A percentile compares a stretch with the other conserved stretches of the same genome.
phyloP scores from a whole-genome alignment of 176 grass and related monocot species.

The Hordeum vulgare region MorexV3_pseudomolecules_assembly NC_058522.1:571318217-571318716 shows the following conservation, averaged over 20 bases:
- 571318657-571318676: slow-evolving; percentile 27
- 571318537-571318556: slow-evolving; percentile 15
- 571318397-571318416: slow-evolving; percentile 30
- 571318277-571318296: slow-evolving; percentile 24
- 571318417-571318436: slow-evolving; percentile 22
- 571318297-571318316: not conserved
- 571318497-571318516: slow-evolving; percentile 13
- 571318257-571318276: slow-evolving; percentile 43
- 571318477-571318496: not conserved
- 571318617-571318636: slow-evolving; percentile 7
- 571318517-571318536: slow-evolving; percentile 33
- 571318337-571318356: slow-evolving; percentile 26
- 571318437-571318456: slow-evolving; percentile 15
- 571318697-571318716: slow-evolving; percentile 11
- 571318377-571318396: not conserved
- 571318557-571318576: slow-evolving; percentile 32
- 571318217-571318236: slow-evolving; percentile 17
- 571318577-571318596: not conserved
- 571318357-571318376: not conserved
- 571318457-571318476: slow-evolving; percentile 15
- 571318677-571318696: slow-evolving; percentile 33
- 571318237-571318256: slow-evolving; percentile 34
- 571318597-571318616: slow-evolving; percentile 18
- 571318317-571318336: slow-evolving; percentile 23
- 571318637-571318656: slow-evolving; percentile 32